Percentiles rank a stretch among this genome's conserved stretches.
phyloP scores from a whole-genome alignment of 2,329 filamentous ascomycete species.

The Podosphaera leucotricha region DNA sequence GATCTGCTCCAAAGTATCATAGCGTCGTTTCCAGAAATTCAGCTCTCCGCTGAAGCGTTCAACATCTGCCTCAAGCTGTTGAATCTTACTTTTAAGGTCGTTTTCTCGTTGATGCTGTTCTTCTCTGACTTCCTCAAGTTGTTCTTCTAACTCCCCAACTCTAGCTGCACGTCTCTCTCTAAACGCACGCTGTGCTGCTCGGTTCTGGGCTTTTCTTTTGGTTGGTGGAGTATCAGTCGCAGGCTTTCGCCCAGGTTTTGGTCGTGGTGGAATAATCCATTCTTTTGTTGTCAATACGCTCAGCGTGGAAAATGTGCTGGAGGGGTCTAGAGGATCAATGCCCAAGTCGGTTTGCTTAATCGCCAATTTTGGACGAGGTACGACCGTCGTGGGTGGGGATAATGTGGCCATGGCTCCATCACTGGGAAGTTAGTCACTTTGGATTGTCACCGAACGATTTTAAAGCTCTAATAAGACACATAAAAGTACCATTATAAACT shows the following conservation, averaged over 20 bases:
- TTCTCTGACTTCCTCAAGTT: slow-evolving; percentile 36
- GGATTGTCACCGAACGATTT: neutral
- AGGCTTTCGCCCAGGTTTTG: slow-evolving; percentile 81
- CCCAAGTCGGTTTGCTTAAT: slow-evolving; percentile 11
- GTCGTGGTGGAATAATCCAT: slow-evolving; percentile 66
- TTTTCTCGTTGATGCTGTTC: slow-evolving; percentile 31
- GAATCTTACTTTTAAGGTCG: slow-evolving; percentile 30
- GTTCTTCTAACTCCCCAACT: slow-evolving; percentile 51
- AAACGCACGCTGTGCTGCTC: slow-evolving; percentile 76
- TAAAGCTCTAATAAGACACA: neutral
- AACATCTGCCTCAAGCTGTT: slow-evolving; percentile 37
- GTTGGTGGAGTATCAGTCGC: slow-evolving; percentile 81
- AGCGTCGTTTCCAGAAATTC: slow-evolving; percentile 15
- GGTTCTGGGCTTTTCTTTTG: slow-evolving; percentile 85
- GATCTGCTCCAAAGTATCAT: slow-evolving; percentile 15
- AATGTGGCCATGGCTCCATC: neutral
- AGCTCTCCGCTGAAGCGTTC: slow-evolving; percentile 29
- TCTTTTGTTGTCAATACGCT: slow-evolving; percentile 51
- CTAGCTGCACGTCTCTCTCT: slow-evolving; percentile 67
- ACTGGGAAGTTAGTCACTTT: neutral
- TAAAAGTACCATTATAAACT: neutral
- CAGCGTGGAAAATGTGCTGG: slow-evolving; percentile 17
- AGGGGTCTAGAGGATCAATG: slow-evolving; percentile 7
- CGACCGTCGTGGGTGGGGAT: slow-evolving; percentile 10
- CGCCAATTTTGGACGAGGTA: slow-evolving; percentile 16